Evolutionary conservation across 2,329 filamentous ascomycete species (phyloP), one percentile per base, ranked within the genome.

Genomic region (Talaromyces amestolkiae): DNA sequence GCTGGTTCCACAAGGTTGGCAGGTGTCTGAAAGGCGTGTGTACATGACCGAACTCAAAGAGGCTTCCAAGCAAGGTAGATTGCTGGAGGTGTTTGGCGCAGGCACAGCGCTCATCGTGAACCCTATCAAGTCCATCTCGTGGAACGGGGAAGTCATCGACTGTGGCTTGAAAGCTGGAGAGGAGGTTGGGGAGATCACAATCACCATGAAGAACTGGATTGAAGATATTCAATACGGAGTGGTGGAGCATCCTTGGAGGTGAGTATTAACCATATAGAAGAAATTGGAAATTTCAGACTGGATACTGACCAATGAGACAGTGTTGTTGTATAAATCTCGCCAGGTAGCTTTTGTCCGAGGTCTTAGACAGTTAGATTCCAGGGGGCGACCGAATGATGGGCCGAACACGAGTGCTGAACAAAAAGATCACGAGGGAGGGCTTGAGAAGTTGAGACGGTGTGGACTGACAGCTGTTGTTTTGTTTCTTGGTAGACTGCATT

Each of bases 191-290:
- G 90, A 93, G 74, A 84, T 98, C 73, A 90, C 95, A 9, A 81
- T 87, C 72, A 87, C 86, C 78, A 93, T 98, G 89, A 96, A 96
- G 87, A 87, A 89, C 72, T 99, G 95, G 95, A 97, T 99, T 68
- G 93, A 96, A 82, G 89, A 83, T 37, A 93, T 96, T 71, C 94
- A 98, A 82, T 97, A 98, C 76, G 95, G 95, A 68, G 93, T 97
- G 70, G 90, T 93, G 79, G 87, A 92, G 76, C 92, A 97, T 78
- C 85, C 89, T 69, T 99, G 95, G 95, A 97, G 93, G 84, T 89
- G 88, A 77, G 81, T 56, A 37, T 13, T 11, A 3, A 15, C 8
- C 2, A 37, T 22, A 7, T 6, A 22, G 7, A 3, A 22, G 33
- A 17, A 1, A 39, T 6, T 33, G 53, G n/a, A 39, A 37, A 5